Conservation (phyloP, 768 basidiomycete species). For the Mycena rosella region DNA sequence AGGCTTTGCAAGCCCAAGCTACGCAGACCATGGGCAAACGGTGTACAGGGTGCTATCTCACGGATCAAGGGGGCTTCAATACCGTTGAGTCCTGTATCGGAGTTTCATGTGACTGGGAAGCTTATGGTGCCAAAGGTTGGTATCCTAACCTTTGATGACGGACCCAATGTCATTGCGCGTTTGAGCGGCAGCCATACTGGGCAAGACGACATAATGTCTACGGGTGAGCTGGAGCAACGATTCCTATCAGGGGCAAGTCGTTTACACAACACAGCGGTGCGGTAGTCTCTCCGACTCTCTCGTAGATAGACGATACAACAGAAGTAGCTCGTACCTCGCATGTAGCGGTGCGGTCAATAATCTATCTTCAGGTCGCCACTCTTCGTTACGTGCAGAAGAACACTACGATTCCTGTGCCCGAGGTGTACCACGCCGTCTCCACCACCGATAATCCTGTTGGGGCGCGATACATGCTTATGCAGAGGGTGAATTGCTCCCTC, state of each 20-base stretch:
- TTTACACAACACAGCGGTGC: no score
- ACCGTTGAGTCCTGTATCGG: not conserved
- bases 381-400: not conserved
- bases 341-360: no score
- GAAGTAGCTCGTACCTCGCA: no score
- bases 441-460: not conserved
- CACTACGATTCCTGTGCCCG: not conserved
- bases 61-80: not conserved
- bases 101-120: not conserved
- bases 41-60: not conserved
- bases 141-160: not conserved
- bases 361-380: not conserved
- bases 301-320: no score
- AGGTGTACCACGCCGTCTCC: not conserved
- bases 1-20: not conserved
- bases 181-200: not conserved
- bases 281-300: no score
- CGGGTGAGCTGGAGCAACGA: not conserved
- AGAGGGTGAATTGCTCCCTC: not conserved
- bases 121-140: not conserved
- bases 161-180: not conserved
- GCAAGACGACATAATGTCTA: not conserved
- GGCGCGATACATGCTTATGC: not conserved
- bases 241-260: not conserved
- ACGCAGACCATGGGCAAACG: not conserved